These are phyloP conservation scores for Sclerotiophoma versabilis DNA, from an alignment of 2,329 filamentous ascomycete species.

Conservation along the genomic window DNA sequence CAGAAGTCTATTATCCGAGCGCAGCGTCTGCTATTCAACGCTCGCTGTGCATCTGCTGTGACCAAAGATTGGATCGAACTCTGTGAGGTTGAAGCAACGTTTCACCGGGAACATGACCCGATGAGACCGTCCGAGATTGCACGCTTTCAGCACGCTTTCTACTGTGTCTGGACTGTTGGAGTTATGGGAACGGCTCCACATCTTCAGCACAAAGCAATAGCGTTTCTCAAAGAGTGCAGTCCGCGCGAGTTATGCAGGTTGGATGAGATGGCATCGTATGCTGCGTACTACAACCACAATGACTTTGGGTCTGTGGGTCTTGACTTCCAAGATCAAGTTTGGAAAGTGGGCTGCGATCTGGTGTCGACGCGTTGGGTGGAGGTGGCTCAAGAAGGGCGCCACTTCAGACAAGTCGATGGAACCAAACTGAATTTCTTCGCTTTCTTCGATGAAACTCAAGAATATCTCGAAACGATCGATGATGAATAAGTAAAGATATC, in stretches of 20 bases:
- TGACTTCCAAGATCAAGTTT: slow-evolving; percentile 11
- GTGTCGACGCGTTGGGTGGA: slow-evolving; percentile 5
- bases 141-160: slow-evolving; percentile 22
- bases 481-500: not conserved
- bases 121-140: slow-evolving; percentile 18
- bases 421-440: not conserved
- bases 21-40: slow-evolving; percentile 19
- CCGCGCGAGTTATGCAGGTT: slow-evolving; percentile 12
- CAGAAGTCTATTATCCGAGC: slow-evolving; percentile 12
- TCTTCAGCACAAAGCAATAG: slow-evolving; percentile 9
- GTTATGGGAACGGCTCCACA: slow-evolving; percentile 5
- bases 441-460: slow-evolving; percentile 2
- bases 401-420: not conserved
- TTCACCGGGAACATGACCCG: slow-evolving; percentile 9
- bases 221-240: slow-evolving; percentile 12
- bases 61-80: slow-evolving; percentile 10
- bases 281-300: slow-evolving; percentile 1
- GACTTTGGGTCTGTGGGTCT: slow-evolving; percentile 8
- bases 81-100: slow-evolving; percentile 13
- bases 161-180: slow-evolving; percentile 12
- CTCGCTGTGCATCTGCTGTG: slow-evolving; percentile 19
- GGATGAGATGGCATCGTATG: slow-evolving; percentile 1
- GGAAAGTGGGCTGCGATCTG: slow-evolving; percentile 13
- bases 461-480: not conserved
- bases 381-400: not conserved